Evolutionary conservation across 176 grass and related monocot species (phyloP), one percentile per base, ranked within the genome.

Genomic region (Paspalum notatum): DNA sequence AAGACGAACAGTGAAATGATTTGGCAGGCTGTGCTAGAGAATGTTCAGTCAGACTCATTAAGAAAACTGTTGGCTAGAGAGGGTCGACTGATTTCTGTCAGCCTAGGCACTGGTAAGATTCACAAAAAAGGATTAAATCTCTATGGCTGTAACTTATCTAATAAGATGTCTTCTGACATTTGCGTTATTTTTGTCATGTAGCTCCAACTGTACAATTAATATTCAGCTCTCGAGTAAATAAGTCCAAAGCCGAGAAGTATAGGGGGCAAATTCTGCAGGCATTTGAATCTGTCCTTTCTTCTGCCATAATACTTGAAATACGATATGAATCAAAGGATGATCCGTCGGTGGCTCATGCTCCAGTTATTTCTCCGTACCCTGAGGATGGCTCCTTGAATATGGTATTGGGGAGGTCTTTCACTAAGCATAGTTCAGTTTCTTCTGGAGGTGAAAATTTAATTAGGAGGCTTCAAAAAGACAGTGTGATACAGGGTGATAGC

Each of bases 241-340:
- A 91, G 80, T 91, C 82, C 14, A 95, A 92, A 90, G 96, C 90
- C 17, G 93, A 96, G 80, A 95, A 93, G 24, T 95, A 89, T 16
- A 91, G 90, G 68, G 93, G 80, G 24, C 86, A 99, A 74, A 90
- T 99, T 82, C 76, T 99, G 68, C 87, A 93, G 52, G 97, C 97
- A 82, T 99, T 99, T 77, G 93, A 99, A 71, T 91, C 79, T 76
- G 89, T 94, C 24, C 88, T 99, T 63, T 85, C 82, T 77, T 99
- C 90, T 84, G 68, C 86, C 20, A 86, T 91, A 83, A 95, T 86
- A 85, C 97, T 99, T 48, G 90, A 99, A 93, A 95, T 96, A 18
- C 79, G 88, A 59, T 90, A 95, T 25, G 93, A 91, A 77, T 80
- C 89, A 18, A 90, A 86, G 74, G 86, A 83, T 58, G 63, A 66